Conservation (phyloP, 2,329 filamentous ascomycete genomes). For the Xylaria arbuscula region DNA sequence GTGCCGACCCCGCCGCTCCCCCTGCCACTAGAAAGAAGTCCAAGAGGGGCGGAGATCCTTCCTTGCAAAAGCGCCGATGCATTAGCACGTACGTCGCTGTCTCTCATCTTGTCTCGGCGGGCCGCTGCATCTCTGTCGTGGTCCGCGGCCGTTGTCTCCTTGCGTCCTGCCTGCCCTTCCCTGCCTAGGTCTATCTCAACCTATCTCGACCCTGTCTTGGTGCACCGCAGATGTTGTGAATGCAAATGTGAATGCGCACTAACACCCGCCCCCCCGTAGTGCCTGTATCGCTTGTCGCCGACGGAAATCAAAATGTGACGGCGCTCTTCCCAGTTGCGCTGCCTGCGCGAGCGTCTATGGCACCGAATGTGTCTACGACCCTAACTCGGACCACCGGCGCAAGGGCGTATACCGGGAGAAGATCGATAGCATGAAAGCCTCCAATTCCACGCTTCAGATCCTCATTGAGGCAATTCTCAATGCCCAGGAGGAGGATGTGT, state of each 20-base stretch:
- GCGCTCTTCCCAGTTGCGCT: slow-evolving; percentile 88
- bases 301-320: slow-evolving; percentile 90
- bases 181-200: too few relatives aligned
- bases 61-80: slow-evolving; percentile 75
- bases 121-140: slow-evolving; percentile 33
- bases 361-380: slow-evolving; percentile 93
- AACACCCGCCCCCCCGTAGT: slow-evolving; percentile 29
- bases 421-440: slow-evolving; percentile 86
- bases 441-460: slow-evolving; percentile 89
- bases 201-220: neutral
- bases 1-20: slow-evolving; percentile 35
- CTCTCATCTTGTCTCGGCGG: neutral
- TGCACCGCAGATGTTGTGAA: neutral
- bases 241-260: slow-evolving; percentile 13
- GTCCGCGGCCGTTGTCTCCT: slow-evolving; percentile 1
- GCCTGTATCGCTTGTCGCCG: slow-evolving; percentile 83
- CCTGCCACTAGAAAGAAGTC: slow-evolving; percentile 60
- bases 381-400: slow-evolving; percentile 92
- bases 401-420: slow-evolving; percentile 98
- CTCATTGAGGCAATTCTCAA: slow-evolving; percentile 93
- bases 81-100: slow-evolving; percentile 70
- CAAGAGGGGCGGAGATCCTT: slow-evolving; percentile 59
- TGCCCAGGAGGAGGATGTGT: slow-evolving; percentile 86
- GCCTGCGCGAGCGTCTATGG: slow-evolving; percentile 96
- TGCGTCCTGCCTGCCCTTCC: too few relatives aligned